Conservation (phyloP, 139 green algal species). For the Auxenochlorella protothecoides region DNA sequence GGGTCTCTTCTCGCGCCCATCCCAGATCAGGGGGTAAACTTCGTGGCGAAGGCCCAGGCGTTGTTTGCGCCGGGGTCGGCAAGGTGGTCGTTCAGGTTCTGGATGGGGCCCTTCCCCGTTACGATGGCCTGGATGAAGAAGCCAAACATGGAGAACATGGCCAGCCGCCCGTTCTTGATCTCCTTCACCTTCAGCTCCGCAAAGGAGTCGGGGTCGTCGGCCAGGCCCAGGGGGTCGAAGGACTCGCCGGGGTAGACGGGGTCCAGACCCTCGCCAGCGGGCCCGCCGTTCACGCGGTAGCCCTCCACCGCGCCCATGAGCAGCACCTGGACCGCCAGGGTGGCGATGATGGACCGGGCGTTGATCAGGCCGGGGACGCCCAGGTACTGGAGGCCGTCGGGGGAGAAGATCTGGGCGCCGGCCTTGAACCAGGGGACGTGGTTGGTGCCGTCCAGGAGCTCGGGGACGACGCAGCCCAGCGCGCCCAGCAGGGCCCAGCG, state of each 20-base stretch:
- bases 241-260: slow-evolving; percentile 51
- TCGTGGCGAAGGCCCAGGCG: slow-evolving; percentile 27
- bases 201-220: slow-evolving; percentile 89
- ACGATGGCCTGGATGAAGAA: slow-evolving; percentile 71
- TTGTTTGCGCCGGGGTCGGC: slow-evolving; percentile 56
- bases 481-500: slow-evolving; percentile 83
- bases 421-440: slow-evolving; percentile 66
- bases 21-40: slow-evolving; percentile 29
- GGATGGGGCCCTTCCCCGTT: slow-evolving; percentile 54
- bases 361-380: slow-evolving; percentile 67
- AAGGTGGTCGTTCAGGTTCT: slow-evolving; percentile 66
- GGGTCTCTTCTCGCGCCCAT: slow-evolving; percentile 8
- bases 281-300: slow-evolving; percentile 73
- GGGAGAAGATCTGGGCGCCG: slow-evolving; percentile 49
- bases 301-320: slow-evolving; percentile 78
- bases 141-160: slow-evolving; percentile 82
- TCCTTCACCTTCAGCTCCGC: slow-evolving; percentile 84
- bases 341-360: slow-evolving; percentile 68
- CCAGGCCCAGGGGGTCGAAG: slow-evolving; percentile 87
- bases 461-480: slow-evolving; percentile 76
- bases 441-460: slow-evolving; percentile 57
- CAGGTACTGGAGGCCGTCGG: slow-evolving; percentile 51
- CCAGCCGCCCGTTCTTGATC: slow-evolving; percentile 79
- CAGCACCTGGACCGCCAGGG: slow-evolving; percentile 53
- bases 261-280: slow-evolving; percentile 64